These are phyloP conservation scores for Sporothrix curviconia DNA, from an alignment of 2,329 filamentous ascomycete species.

Conservation along the genomic window DNA sequence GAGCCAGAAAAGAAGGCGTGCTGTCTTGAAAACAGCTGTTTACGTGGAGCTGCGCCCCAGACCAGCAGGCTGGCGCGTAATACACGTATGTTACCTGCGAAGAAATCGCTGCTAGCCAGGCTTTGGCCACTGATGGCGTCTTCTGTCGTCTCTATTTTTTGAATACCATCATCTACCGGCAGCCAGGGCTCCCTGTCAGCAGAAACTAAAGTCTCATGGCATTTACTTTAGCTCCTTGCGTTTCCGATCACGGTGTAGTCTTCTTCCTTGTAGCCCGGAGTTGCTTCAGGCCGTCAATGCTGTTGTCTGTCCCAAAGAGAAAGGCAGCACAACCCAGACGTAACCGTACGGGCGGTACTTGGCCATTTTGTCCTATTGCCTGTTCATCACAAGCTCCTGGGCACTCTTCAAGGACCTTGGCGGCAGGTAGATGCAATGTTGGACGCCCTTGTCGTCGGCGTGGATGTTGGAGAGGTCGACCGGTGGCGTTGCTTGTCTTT, in stretches of 20 bases:
- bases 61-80: background rate
- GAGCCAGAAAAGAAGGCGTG: background rate
- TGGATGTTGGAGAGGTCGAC: background rate
- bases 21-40: background rate
- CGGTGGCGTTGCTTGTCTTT: background rate
- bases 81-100: background rate
- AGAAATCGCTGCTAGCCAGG: too few relatives aligned
- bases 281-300: too few relatives aligned
- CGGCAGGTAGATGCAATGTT: background rate
- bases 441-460: background rate
- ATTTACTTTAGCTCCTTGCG: background rate
- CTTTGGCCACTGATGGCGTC: too few relatives aligned
- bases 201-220: too few relatives aligned
- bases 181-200: too few relatives aligned
- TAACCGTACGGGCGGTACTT: slow-evolving; percentile 2
- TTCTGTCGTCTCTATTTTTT: too few relatives aligned
- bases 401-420: background rate
- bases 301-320: too few relatives aligned
- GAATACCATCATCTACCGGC: too few relatives aligned
- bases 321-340: too few relatives aligned
- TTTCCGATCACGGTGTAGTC: background rate
- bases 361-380: background rate
- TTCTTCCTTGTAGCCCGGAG: background rate
- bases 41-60: slow-evolving; percentile 1
- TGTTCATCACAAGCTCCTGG: background rate